Base-by-base conservation (phyloP, 2,329 filamentous ascomycete genomes). In the Monascus ruber region DNA sequence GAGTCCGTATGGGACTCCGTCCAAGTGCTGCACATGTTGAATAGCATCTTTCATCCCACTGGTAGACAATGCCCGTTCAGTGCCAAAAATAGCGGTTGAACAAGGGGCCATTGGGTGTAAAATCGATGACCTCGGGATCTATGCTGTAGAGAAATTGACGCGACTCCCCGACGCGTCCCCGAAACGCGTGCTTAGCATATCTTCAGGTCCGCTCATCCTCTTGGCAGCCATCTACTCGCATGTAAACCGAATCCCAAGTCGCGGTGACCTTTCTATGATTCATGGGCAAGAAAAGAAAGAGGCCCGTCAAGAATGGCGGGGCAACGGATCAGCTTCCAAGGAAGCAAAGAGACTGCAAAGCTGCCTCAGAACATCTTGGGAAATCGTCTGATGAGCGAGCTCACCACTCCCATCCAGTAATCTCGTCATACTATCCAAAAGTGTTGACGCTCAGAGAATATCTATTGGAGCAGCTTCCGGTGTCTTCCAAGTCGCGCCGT, bases 371-470 rank as follows among this genome's bases (percentile, higher is more conserved):
- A 6, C 24, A 6, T n/a, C 6, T 25, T 33, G 17, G 28, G 2
- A 28, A 9, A 7, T n/a, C n/a, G 26, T 10, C 24, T 10, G 17
- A 32, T 33, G 26, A 41, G 11, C 6, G 6, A 6, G 6, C 2
- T 29, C 28, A 6, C 10, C 40, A 41, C 28, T 47, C 47, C 3
- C 79, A 85, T 54, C 75, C 77, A 39, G 72, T 91, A 28, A 69
- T 94, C 41, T 70, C 70, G 34, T 72, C 74, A 44, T 83, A 81
- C 62, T 94, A 87, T 61, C 63, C 71, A 5, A 62, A 71, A 35
- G 72, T 87, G 8, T 59, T 76, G 40, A 79, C 79, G 0, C 66
- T 94, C 41, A 78, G 85, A 50, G 70, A 81, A 42, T 84, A 85
- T 63, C 65, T 88, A 31, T 65, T 88, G 35, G 66, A 68, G 17